Conservation (phyloP, 345 rosid genomes). For the Raphanus sativus region DNA sequence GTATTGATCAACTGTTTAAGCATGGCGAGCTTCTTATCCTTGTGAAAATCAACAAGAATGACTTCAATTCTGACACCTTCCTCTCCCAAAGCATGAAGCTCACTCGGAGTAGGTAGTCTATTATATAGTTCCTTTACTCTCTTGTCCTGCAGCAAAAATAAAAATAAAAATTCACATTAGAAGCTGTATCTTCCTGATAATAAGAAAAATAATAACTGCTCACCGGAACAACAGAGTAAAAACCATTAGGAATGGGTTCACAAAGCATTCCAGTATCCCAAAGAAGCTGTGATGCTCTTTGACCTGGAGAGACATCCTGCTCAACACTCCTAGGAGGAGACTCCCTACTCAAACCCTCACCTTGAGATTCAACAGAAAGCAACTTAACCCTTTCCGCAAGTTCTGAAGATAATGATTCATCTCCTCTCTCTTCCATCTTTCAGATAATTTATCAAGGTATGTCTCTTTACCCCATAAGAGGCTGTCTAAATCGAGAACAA, state of each 20-base stretch:
- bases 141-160: conserved; percentile 61
- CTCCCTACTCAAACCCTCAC: conserved; percentile 57
- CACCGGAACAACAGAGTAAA: conserved; percentile 81
- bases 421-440: conserved; percentile 81
- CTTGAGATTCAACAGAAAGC: conserved; percentile 69
- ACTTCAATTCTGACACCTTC: conserved; percentile 75
- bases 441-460: conserved; percentile 36
- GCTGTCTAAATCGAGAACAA: conserved; percentile 33
- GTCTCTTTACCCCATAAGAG: conserved; percentile 63
- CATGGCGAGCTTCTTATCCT: conserved; percentile 90
- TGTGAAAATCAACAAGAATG: conserved; percentile 81
- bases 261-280: conserved; percentile 88
- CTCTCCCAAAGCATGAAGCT: conserved; percentile 76
- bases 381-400: conserved; percentile 70
- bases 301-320: conserved; percentile 63
- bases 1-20: conserved; percentile 78
- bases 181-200: neutral
- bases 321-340: conserved; percentile 71
- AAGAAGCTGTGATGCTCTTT: conserved; percentile 81
- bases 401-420: conserved; percentile 66
- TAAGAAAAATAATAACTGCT: conserved; percentile 15
- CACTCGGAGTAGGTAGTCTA: conserved; percentile 69
- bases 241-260: conserved; percentile 83
- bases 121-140: conserved; percentile 77
- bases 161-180: conserved; percentile 1